Percentiles rank a stretch among this genome's conserved stretches.
Conservation (phyloP, 2,329 filamentous ascomycete species). For the Ophiocordyceps camponoti-leonardi region DNA sequence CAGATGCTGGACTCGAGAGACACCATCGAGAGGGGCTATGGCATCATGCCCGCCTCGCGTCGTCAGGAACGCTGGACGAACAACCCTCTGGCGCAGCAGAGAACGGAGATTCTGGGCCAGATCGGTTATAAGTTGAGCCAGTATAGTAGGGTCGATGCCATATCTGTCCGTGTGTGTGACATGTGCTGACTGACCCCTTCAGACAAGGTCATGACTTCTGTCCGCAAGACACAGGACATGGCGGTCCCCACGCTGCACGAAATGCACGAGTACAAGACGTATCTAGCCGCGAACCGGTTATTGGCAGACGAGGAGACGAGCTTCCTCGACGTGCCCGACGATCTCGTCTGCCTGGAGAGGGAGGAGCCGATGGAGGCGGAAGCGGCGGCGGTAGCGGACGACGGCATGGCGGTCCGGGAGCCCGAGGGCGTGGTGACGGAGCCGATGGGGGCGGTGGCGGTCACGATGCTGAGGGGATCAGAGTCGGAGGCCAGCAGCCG, state of each 20-base stretch:
- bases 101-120: conserved; percentile 41
- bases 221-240: conserved; percentile 31
- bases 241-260: conserved; percentile 31
- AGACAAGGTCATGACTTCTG: conserved; percentile 45
- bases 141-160: conserved; percentile 36
- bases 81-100: conserved; percentile 40
- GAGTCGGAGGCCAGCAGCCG: too few relatives aligned
- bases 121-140: conserved; percentile 50
- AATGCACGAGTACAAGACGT: conserved; percentile 27
- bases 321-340: conserved; percentile 38
- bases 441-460: too few relatives aligned
- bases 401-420: too few relatives aligned
- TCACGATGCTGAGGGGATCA: too few relatives aligned
- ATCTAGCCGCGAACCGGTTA: conserved; percentile 34
- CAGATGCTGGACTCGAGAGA: conserved; percentile 46
- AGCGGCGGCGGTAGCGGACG: too few relatives aligned
- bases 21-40: conserved; percentile 25
- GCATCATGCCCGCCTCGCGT: conserved; percentile 39
- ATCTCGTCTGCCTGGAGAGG: conserved; percentile 28
- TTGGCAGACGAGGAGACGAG: conserved; percentile 41
- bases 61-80: conserved; percentile 36
- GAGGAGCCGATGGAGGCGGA: conserved; percentile 1
- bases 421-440: too few relatives aligned
- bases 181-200: neutral
- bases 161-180: neutral